Evolutionary conservation across 805 yeast genomes (phyloP), one percentile per base, ranked within the genome.

Genomic region (Ogataea ganodermae): DNA sequence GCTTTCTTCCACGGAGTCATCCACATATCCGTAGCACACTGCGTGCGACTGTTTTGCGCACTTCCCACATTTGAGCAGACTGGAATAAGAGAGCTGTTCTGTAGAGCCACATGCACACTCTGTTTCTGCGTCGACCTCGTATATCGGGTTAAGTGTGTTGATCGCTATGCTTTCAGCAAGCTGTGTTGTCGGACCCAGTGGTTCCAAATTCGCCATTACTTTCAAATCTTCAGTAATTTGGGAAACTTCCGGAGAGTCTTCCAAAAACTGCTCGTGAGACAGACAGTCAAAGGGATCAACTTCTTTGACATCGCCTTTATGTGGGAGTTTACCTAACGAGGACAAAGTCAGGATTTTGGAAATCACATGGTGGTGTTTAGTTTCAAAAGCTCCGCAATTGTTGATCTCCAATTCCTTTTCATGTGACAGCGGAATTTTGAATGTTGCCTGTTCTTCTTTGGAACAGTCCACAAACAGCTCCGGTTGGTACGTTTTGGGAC

Each of bases 401-500:
- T 36, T 45, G 22, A 51, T 35, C 18, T 57, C 61, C 3, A 60
- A 31, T 3, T 50, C 46, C 4, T 53, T 52, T 8, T 46, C 27
- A 7, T 40, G 22, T 4, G 48, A 60, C 2, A 67, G 57, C 0
- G 78, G 71, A 4, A 69, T 55, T 35, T 63, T 61, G 3, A 67
- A 66, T 3, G 70, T 57, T 1, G 79, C 76, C 49, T 78, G 79
- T 14, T 42, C 44, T n/a, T 58, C 60, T 30, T 55, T 40, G 4
- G 63, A 48, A 22, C 65, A 59, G 52, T 66, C 72, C 49, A 75
- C 73, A 21, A 73, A 67, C 9, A 53, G 40, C 3, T 67, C 64
- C 1, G 84, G 82, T 54, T 80, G 82, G 52, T 76, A 80, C 27
- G 69, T 61, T 0, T 45, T 42, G 2, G 83, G 81, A 30, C 79